These are phyloP conservation scores for Coemansia sp. DNA, from an alignment of 192 early-diverging fungal genomes.

Conservation along the genomic window DNA sequence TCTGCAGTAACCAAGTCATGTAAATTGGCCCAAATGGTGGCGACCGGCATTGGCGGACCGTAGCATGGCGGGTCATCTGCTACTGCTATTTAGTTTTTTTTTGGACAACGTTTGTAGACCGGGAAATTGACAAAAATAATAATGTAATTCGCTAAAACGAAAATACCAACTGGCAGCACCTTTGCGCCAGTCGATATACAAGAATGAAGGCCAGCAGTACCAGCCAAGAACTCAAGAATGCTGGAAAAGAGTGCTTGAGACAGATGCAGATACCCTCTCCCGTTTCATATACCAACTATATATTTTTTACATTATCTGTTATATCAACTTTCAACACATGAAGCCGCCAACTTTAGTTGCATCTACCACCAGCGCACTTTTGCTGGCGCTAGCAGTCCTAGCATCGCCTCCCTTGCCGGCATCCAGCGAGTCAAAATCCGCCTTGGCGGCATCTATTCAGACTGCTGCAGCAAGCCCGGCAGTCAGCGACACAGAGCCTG, in stretches of 20 bases:
- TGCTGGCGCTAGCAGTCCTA: background rate
- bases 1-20: background rate
- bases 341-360: background rate
- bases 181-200: background rate
- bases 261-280: background rate
- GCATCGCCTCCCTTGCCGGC: background rate
- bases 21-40: background rate
- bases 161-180: background rate
- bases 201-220: background rate
- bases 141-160: background rate
- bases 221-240: background rate
- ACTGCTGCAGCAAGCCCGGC: background rate
- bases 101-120: background rate
- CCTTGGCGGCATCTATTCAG: background rate
- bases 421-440: background rate
- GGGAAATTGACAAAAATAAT: background rate
- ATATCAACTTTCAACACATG: constrained; percentile 8
- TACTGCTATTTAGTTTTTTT: background rate
- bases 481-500: background rate
- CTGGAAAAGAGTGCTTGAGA: background rate
- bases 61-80: background rate
- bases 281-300: background rate
- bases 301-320: background rate
- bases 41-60: background rate
- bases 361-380: background rate